Evolutionary conservation across 495 filamentous ascomycete genomes (phyloP), one percentile per base, ranked within the genome.

Genomic region (Bombardia bombarda): DNA sequence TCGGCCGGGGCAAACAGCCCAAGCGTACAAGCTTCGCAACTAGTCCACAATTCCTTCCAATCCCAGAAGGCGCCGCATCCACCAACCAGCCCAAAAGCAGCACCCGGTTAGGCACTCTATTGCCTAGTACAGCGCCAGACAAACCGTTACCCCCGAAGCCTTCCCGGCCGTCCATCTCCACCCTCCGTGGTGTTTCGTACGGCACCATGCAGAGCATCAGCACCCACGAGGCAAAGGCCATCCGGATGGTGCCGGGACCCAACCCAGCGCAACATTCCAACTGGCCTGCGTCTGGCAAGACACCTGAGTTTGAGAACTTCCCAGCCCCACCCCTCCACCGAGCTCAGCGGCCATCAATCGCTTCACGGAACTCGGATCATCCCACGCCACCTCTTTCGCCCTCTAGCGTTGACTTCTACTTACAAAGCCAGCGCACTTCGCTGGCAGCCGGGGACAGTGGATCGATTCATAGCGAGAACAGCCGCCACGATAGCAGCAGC

Each of bases 331-430:
- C 61, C 4, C 32, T n/a, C 10, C 33, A 39, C 20, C 49, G 43
- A 2, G 34, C 38, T 1, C 26, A 38, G 0, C 41, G 46, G 3
- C 40, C 43, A 24, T 40, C 50, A 2, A 30, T 38, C 2, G 42
- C 46, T 1, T 47, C 49, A 9, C 57, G 48, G 10, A 42, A 54
- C 0, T 59, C 62, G 7, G 63, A 65, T 12, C 66, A 72, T 30
- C 67, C 68, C 3, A 72, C 68, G 7, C 65, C 66, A 13, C 68
- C 72, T 4, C 37, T 68, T 4, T 74, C 72, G 6, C 72, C 74
- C 0, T 66, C 54, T 5, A 69, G 64, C 40, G 54, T 69, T 4
- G 70, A 73, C 34, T 63, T 69, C 22, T 66, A 61, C 44, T 50
- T 57, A n/a, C 58, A 62, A 31, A 62, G 56, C 13, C 43, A 56